Evolutionary conservation across 169 alveolate species (phyloP).

Genomic region (Eimeria tenella): DNA sequence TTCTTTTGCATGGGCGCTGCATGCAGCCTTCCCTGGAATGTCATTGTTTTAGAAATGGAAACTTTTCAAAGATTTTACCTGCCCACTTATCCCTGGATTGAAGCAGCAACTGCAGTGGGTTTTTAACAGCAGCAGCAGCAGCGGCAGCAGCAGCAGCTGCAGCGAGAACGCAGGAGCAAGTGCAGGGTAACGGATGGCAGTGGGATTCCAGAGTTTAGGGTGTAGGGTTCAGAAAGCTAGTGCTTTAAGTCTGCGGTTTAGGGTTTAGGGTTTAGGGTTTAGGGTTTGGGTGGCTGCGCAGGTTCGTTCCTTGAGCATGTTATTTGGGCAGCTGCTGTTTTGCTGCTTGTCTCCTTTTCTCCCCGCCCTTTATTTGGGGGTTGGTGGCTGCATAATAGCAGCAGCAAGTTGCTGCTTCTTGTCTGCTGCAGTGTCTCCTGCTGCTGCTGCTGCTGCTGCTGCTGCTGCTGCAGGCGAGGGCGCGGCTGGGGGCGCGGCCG

Average conservation of each 20-base stretch:
- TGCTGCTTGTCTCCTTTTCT: slow-evolving; percentile 26
- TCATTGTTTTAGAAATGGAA: slow-evolving; percentile 63
- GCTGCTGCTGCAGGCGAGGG: not conserved
- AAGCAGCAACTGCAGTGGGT: slow-evolving; percentile 56
- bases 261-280: no score
- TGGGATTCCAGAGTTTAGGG: no score
- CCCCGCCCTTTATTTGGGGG: slow-evolving; percentile 1
- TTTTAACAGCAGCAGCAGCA: no score
- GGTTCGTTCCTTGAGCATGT: slow-evolving; percentile 63
- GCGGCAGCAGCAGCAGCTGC: no score
- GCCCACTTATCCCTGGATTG: slow-evolving; percentile 74
- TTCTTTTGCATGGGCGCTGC: slow-evolving; percentile 63
- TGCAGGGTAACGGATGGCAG: no score
- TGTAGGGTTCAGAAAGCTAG: no score
- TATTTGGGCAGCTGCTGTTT: slow-evolving; percentile 65
- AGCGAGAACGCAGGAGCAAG: no score
- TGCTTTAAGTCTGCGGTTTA: no score
- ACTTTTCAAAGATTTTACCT: slow-evolving; percentile 39
- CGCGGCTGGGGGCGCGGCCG: not conserved
- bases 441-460: slow-evolving; percentile 1
- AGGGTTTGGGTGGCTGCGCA: not conserved
- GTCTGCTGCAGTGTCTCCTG: not conserved
- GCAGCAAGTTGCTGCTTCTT: not conserved
- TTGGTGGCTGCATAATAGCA: slow-evolving; percentile 37
- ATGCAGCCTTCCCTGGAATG: slow-evolving; percentile 68